Percentiles rank a stretch among this genome's conserved stretches.
These are phyloP conservation scores for Linnemannia hyalina DNA, from an alignment of 192 early-diverging fungal genomes.

Conservation along the genomic window DNA sequence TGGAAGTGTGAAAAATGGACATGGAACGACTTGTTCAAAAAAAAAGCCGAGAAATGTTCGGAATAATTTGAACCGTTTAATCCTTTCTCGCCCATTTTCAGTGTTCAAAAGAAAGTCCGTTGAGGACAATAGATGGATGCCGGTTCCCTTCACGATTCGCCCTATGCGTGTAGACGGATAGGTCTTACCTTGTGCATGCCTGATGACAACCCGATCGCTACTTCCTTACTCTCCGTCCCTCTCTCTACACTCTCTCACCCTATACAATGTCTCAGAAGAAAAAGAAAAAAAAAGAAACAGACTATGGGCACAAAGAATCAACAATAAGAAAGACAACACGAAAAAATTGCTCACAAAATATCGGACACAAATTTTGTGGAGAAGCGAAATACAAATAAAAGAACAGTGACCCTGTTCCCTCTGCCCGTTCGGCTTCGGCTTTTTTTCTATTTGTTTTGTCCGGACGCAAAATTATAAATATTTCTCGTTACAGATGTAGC, in stretches of 20 bases:
- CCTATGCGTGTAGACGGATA: not conserved
- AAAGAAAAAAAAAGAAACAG: not conserved
- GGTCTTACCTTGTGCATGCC: not conserved
- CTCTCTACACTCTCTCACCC: no score
- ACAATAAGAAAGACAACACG: not conserved
- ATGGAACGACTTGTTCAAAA: not conserved
- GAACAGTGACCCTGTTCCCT: not conserved
- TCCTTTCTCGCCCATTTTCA: no score
- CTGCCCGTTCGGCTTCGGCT: not conserved
- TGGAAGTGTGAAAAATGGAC: no score
- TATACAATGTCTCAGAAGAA: not conserved
- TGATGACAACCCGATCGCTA: not conserved
- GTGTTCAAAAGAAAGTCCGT: no score
- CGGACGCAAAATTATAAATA: not conserved
- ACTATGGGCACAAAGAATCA: not conserved
- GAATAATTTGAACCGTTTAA: no score
- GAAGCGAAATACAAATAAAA: not conserved
- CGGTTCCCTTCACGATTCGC: not conserved
- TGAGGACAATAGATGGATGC: not conserved
- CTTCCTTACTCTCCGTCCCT: not conserved
- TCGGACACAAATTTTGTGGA: not conserved
- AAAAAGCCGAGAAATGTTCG: not conserved
- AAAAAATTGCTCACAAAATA: constrained; percentile 1
- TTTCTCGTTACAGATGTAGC: not conserved
- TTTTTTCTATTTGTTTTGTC: not conserved